These are phyloP conservation scores for Eremochloa ophiuroides DNA, from an alignment of 176 grass and related monocot genomes.

Conservation along the genomic window DNA sequence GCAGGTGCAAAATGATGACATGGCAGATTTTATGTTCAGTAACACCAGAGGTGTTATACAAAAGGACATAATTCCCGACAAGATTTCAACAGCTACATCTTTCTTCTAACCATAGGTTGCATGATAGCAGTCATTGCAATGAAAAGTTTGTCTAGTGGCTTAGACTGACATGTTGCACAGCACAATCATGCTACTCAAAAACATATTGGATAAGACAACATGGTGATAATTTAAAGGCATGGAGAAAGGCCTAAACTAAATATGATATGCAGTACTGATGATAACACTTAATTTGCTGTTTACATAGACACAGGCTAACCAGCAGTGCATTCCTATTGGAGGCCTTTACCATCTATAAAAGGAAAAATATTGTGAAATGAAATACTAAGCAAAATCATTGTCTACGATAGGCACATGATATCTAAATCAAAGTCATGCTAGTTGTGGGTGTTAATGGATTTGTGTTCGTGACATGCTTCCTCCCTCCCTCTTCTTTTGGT, in stretches of 20 bases:
- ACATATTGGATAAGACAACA: constrained; percentile 39
- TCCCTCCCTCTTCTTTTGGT: background rate
- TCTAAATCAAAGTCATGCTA: background rate
- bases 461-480: background rate
- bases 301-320: background rate
- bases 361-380: background rate
- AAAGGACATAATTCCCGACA: constrained; percentile 16
- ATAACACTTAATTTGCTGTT: constrained; percentile 8
- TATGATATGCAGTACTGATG: constrained; percentile 6
- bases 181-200: constrained; percentile 12
- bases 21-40: no score
- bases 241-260: constrained; percentile 22
- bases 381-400: constrained; percentile 13
- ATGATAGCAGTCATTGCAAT: constrained; percentile 13
- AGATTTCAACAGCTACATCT: constrained; percentile 25
- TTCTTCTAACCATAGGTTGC: constrained; percentile 22
- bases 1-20: no score
- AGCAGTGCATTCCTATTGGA: background rate
- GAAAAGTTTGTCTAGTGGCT: constrained; percentile 23
- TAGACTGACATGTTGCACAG: constrained; percentile 12
- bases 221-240: constrained; percentile 15
- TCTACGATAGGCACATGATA: constrained; percentile 7
- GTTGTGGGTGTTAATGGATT: background rate
- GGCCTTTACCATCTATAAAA: constrained; percentile 11
- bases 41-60: no score